These are phyloP conservation scores for Hippophae tibetana DNA, from an alignment of 306 rosid species.

Conservation along the genomic window DNA sequence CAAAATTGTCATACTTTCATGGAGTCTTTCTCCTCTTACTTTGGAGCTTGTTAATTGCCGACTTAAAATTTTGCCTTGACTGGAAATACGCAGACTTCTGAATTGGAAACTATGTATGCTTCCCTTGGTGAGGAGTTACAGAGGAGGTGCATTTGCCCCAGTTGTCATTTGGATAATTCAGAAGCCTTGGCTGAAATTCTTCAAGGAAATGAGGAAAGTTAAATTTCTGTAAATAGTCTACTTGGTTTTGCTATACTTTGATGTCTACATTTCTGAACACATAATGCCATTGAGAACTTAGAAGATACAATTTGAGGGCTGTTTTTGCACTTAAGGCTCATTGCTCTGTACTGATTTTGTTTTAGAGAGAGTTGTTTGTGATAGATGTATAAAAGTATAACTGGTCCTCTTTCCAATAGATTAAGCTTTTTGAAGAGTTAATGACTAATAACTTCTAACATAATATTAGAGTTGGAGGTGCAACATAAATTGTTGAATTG, in stretches of 20 bases:
- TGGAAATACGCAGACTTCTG: constrained; percentile 51
- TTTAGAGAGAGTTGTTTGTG: too few relatives aligned
- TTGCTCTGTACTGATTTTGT: too few relatives aligned
- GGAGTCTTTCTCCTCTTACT: too few relatives aligned
- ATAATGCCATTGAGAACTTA: background rate
- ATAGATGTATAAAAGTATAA: too few relatives aligned
- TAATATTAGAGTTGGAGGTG: too few relatives aligned
- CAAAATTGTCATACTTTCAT: too few relatives aligned
- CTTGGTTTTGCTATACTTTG: constrained; percentile 11
- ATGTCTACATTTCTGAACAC: constrained; percentile 3
- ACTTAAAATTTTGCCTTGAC: constrained; percentile 42
- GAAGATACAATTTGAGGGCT: background rate
- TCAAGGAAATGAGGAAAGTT: constrained; percentile 33
- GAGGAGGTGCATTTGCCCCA: constrained; percentile 57
- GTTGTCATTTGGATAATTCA: constrained; percentile 57
- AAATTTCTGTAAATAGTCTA: constrained; percentile 31
- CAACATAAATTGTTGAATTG: too few relatives aligned
- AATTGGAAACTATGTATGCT: constrained; percentile 35
- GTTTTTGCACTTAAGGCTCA: too few relatives aligned
- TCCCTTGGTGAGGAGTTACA: constrained; percentile 65
- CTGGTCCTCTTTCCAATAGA: too few relatives aligned
- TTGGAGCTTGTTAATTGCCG: too few relatives aligned
- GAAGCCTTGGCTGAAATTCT: constrained; percentile 38
- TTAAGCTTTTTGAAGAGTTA: too few relatives aligned
- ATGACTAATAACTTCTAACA: too few relatives aligned